These are phyloP conservation scores for Colletotrichum coccodes DNA, from an alignment of 2,329 filamentous ascomycete genomes.

Conservation along the genomic window DNA sequence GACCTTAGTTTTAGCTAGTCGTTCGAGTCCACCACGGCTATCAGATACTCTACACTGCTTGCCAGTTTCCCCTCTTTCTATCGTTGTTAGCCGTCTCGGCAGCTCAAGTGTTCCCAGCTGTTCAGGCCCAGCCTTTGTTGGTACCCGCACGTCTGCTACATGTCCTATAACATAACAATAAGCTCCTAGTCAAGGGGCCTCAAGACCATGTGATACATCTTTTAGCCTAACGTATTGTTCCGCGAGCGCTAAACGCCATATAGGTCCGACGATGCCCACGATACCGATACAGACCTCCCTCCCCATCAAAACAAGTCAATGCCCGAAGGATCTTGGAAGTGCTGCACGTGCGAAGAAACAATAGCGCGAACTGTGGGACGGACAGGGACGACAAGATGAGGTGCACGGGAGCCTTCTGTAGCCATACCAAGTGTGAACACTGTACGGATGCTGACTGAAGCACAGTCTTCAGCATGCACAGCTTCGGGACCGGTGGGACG, in stretches of 20 bases:
- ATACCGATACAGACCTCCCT: background rate
- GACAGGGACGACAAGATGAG: conserved; percentile 3
- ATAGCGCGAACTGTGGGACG: conserved; percentile 13
- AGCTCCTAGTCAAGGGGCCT: background rate
- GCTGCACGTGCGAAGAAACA: conserved; percentile 7
- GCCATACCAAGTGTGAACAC: background rate
- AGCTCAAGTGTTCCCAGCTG: background rate
- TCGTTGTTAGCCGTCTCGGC: background rate
- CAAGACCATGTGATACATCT: background rate
- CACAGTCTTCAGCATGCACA: background rate
- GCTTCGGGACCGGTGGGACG: too few species aligned
- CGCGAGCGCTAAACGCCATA: background rate
- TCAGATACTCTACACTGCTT: background rate
- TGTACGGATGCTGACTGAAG: conserved; percentile 10
- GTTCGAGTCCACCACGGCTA: background rate
- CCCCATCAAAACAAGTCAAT: background rate
- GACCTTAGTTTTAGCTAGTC: background rate
- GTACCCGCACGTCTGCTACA: background rate
- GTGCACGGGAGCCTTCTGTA: background rate
- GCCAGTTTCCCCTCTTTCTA: background rate
- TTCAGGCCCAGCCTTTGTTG: background rate
- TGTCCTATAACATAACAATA: background rate
- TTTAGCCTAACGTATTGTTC: background rate
- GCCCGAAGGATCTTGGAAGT: conserved; percentile 13
- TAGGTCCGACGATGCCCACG: background rate